A percentile compares a stretch with the other conserved stretches of the same genome.
phyloP scores from a whole-genome alignment of 2,329 filamentous ascomycete species.

The Clonostachys byssicola region DNA sequence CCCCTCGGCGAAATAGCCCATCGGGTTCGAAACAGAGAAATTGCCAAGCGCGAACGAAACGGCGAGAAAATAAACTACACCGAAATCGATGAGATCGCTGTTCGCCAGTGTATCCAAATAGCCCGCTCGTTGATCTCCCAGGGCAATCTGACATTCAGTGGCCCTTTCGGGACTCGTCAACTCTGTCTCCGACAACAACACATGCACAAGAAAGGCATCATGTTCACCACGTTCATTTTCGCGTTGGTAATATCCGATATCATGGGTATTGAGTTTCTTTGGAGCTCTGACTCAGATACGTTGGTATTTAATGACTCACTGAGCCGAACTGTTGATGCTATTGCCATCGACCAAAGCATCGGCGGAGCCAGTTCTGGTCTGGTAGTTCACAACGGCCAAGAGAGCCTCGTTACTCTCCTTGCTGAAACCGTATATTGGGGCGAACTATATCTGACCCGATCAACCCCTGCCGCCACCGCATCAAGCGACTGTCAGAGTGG shows the following conservation, averaged over 20 bases:
- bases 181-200: conserved; percentile 14
- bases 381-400: conserved; percentile 12
- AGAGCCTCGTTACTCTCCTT: conserved; percentile 10
- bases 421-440: conserved; percentile 15
- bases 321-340: conserved; percentile 9
- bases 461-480: conserved; percentile 11
- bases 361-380: conserved; percentile 15
- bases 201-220: conserved; percentile 17
- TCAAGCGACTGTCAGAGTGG: conserved; percentile 17
- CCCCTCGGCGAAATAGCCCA: conserved; percentile 13
- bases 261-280: conserved; percentile 14
- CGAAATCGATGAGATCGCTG: conserved; percentile 8
- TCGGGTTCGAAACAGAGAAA: conserved; percentile 7
- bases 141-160: conserved; percentile 8
- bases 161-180: conserved; percentile 6
- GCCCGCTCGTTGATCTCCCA: conserved; percentile 9
- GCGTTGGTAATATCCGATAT: conserved; percentile 13
- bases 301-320: conserved; percentile 11
- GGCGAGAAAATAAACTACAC: conserved; percentile 6
- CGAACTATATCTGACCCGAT: conserved; percentile 15
- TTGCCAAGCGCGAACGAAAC: conserved; percentile 4
- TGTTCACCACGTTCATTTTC: conserved; percentile 16
- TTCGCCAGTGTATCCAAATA: conserved; percentile 13
- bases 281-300: conserved; percentile 16
- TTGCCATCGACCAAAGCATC: conserved; percentile 9